These are phyloP conservation scores for Hirsutella thompsonii DNA, from an alignment of 2,329 filamentous ascomycete genomes.

Conservation along the genomic window DNA sequence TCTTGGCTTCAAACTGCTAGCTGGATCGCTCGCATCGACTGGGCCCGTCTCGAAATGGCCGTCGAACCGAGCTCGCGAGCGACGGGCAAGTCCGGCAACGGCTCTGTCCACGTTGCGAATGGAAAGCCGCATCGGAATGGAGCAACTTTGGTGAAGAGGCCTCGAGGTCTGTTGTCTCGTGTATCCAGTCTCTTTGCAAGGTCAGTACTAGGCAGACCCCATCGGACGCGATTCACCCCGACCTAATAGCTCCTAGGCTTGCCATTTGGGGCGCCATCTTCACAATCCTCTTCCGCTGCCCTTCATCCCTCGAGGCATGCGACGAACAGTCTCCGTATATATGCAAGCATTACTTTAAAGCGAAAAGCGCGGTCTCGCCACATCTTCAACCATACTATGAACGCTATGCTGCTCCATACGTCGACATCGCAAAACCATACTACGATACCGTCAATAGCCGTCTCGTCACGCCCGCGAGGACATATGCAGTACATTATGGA, in stretches of 20 bases:
- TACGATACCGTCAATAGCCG: constrained; percentile 47
- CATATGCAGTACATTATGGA: constrained; percentile 58
- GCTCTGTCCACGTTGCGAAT: constrained; percentile 21
- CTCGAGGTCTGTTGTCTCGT: constrained; percentile 19
- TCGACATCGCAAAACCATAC: constrained; percentile 67
- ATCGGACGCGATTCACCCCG: neutral
- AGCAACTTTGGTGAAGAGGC: constrained; percentile 10
- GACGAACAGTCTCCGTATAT: constrained; percentile 59
- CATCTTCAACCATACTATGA: constrained; percentile 79
- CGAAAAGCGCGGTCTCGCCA: constrained; percentile 52
- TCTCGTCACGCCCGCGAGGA: constrained; percentile 56
- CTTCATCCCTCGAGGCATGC: constrained; percentile 53
- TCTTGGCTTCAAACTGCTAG: too few relatives aligned
- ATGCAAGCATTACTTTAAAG: constrained; percentile 70
- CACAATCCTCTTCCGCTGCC: constrained; percentile 73
- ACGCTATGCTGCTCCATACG: constrained; percentile 69
- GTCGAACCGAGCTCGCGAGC: constrained; percentile 12
- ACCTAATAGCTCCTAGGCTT: constrained; percentile 37
- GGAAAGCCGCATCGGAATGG: constrained; percentile 19
- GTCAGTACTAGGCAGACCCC: constrained; percentile 29
- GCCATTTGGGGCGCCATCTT: constrained; percentile 77
- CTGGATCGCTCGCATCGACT: neutral
- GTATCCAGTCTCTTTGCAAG: constrained; percentile 39
- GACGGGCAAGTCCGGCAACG: constrained; percentile 23
- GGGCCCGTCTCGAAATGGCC: constrained; percentile 17